Evolutionary conservation across 257 asterid species (phyloP).

Genomic region (Solanum arcanum): DNA sequence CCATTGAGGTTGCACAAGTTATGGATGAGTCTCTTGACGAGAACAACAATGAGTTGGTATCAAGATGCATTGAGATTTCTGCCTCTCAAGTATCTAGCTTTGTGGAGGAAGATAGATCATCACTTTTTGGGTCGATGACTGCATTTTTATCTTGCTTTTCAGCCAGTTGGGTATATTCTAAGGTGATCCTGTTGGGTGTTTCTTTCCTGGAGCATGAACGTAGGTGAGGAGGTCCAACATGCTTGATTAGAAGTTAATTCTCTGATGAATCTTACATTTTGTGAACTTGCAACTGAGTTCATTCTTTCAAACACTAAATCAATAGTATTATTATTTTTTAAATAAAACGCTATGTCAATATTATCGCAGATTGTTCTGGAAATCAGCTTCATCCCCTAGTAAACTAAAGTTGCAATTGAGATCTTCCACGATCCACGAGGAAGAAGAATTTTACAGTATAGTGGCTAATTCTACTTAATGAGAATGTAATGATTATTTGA

Average conservation of each 20-base stretch:
- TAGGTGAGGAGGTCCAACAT: slow-evolving; percentile 35
- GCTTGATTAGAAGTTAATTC: background rate
- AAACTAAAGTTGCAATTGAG: background rate
- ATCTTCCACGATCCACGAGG: background rate
- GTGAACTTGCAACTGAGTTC: background rate
- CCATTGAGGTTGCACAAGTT: slow-evolving; percentile 79
- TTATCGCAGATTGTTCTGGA: background rate
- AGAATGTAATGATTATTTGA: background rate
- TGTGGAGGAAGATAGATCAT: slow-evolving; percentile 22
- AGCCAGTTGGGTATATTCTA: slow-evolving; percentile 78
- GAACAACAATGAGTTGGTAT: slow-evolving; percentile 43
- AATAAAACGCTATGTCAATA: background rate
- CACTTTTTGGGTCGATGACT: slow-evolving; percentile 28
- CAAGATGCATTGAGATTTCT: slow-evolving; percentile 63
- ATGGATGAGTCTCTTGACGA: slow-evolving; percentile 73
- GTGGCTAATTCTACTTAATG: background rate
- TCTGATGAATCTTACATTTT: background rate
- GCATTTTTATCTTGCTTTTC: slow-evolving; percentile 56
- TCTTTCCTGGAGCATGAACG: slow-evolving; percentile 79
- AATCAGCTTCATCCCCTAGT: background rate
- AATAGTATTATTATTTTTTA: background rate
- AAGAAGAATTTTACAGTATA: background rate
- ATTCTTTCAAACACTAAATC: background rate
- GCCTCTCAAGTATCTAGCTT: slow-evolving; percentile 33
- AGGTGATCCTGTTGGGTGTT: slow-evolving; percentile 79